Evolutionary conservation across 768 basidiomycete genomes (phyloP), one percentile per base, ranked within the genome.

Genomic region (Russula emetica): DNA sequence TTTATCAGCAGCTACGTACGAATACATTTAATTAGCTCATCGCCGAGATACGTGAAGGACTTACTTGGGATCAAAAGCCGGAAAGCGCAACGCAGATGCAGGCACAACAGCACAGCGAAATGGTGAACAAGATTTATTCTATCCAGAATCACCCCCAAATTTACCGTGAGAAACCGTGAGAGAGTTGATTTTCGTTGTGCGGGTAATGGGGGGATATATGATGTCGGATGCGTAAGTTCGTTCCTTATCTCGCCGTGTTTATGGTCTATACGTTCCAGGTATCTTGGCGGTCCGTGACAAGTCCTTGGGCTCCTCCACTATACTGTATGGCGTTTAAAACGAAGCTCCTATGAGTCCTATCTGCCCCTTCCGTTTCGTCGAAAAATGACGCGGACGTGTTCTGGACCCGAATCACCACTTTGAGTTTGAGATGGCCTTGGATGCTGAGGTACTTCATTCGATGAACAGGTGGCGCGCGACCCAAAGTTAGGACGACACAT

Each of bases 1-100:
- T 56, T n/a, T 22, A 34, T 58, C 9, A 16, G 24, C n/a, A 24
- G n/a, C 34, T 38, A 55, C 57, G 51, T 45, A 63, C 58, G 51
- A 28, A 20, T 53, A 30, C 18, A 20, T 34, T 18, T 20, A 30
- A 28, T 58, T 58, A 28, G 26, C 51, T 53, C 52, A 55, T 52
- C 22, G 54, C 24, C 42, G n/a, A 22, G 34, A 58, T 52, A 47
- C 36, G 24, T 22, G 56, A 53, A 53, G 10, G 18, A 22, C 10
- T 10, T n/a, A 20, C 44, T 44, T 44, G 42, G n/a, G 16, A 51
- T 57, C 28, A 22, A 36, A 34, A 11, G 13, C 55, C 34, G 38
- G 24, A n/a, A 42, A 7, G 30, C 16, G 16, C n/a, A 13, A 16
- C 16, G 22, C n/a, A 53, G 9, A 38, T 20, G 22, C 14, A 18